Evolutionary conservation across 2,329 filamentous ascomycete genomes (phyloP), one percentile per base, ranked within the genome.

Genomic region (Fusarium sp.): DNA sequence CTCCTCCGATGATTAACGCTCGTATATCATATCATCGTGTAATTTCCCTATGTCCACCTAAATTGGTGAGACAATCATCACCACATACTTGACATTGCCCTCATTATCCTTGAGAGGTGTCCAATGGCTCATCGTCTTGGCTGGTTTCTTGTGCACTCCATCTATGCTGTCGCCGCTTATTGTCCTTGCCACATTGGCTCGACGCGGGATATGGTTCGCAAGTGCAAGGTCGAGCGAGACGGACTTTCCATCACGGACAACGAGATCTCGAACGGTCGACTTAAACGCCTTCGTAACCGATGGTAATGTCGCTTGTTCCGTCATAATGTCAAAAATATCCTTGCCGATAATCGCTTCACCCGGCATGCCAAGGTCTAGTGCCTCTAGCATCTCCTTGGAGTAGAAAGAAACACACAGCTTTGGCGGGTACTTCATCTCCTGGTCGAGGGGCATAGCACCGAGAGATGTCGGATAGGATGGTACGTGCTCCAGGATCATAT

Each of bases 251-350:
- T 79, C 77, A 4, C 70, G 65, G 1, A 78, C 55, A 2, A 82
- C 66, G 8, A 73, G 70, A n/a, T 81, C 78, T 21, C 78, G 77
- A 4, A 88, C 81, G 1, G 75, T 77, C 2, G 74, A 70, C 65
- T 80, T 82, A 75, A 86, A 83, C 0, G 79, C 76, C 48, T 80
- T 81, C 3, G 79, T 79, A 7, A 84, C 73, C 4, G 77, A 79
- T 1, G 79, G 78, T 10, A 81, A 79, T n/a, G 77, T 76, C 2
- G 81, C 78, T 43, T 83, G 79, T n/a, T 83, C 79, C 6, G 78
- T 75, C 6, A 89, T 79, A n/a, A 88, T 81, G 39, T 82, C 79
- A 71, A 88, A 88, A 14, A 88, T 78, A 60, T 88, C 85, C 63
- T 79, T 81, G 45, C 83, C 80, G 46, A 80, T 72, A 17, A 83